Evolutionary conservation across 1,284 basidiomycete genomes (phyloP).

Genomic region (Cryptococcus sp.): DNA sequence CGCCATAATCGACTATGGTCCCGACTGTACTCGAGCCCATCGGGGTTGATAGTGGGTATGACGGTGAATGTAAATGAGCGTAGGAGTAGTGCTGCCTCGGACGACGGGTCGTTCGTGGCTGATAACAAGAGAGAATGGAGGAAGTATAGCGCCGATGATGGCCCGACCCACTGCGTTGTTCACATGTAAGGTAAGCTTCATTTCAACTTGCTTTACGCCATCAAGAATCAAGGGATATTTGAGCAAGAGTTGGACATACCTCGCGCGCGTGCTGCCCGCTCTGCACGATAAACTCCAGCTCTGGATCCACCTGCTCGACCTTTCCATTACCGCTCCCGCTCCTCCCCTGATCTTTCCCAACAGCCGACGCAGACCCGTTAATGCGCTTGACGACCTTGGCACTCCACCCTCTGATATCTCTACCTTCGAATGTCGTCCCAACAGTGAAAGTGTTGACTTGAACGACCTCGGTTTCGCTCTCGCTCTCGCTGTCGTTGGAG

Average conservation of each 20-base stretch:
- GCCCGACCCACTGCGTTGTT: constrained; percentile 71
- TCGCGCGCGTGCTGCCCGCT: constrained; percentile 79
- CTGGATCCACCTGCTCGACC: constrained; percentile 19
- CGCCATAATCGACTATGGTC: constrained; percentile 74
- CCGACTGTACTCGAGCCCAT: constrained; percentile 73
- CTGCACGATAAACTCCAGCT: constrained; percentile 63
- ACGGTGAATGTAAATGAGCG: constrained; percentile 70
- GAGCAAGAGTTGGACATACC: constrained; percentile 60
- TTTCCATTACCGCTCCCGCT: constrained; percentile 11
- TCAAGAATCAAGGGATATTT: background rate
- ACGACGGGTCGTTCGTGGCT: constrained; percentile 49
- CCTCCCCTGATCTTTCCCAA: constrained; percentile 4
- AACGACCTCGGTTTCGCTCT: constrained; percentile 6
- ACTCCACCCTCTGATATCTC: constrained; percentile 41
- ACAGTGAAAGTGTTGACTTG: constrained; percentile 33
- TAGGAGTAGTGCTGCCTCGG: constrained; percentile 56
- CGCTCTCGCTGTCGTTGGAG: no score
- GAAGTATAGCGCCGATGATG: constrained; percentile 71
- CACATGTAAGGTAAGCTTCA: background rate
- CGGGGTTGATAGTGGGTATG: constrained; percentile 77
- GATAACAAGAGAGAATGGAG: constrained; percentile 67
- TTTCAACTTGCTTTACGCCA: no score
- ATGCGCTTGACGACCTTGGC: constrained; percentile 24
- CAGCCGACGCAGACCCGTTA: constrained; percentile 4
- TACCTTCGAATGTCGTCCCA: constrained; percentile 40